Percentiles rank a stretch among this genome's conserved stretches.
These are phyloP conservation scores for Limnanthes douglasii DNA, from an alignment of 345 rosid genomes.

Conservation along the genomic window DNA sequence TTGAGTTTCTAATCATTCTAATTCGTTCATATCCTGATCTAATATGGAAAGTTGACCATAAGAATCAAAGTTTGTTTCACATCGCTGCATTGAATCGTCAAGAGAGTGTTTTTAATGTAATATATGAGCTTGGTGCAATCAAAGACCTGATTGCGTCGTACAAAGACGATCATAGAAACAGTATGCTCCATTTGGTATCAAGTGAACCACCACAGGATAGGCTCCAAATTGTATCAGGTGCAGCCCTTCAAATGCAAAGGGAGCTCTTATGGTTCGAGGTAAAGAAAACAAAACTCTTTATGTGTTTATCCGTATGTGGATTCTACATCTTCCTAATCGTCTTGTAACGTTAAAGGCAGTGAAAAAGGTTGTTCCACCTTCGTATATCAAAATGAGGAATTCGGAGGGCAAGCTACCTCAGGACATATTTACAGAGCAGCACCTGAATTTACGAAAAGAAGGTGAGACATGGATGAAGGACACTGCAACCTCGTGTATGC, in stretches of 20 bases:
- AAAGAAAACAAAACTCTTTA: too few relatives aligned
- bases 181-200: conserved; percentile 60
- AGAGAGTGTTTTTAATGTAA: not conserved
- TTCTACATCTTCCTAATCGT: too few relatives aligned
- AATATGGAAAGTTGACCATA: too few relatives aligned
- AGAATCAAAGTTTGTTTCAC: too few relatives aligned
- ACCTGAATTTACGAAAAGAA: conserved; percentile 20
- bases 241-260: conserved; percentile 75
- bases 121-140: not conserved
- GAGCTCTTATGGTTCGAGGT: conserved; percentile 79
- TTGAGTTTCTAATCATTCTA: too few relatives aligned
- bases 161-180: conserved; percentile 28
- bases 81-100: too few relatives aligned
- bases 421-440: conserved; percentile 36
- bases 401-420: conserved; percentile 43
- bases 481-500: conserved; percentile 33
- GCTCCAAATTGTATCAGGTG: conserved; percentile 50
- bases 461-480: conserved; percentile 48
- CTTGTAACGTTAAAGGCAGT: too few relatives aligned
- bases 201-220: conserved; percentile 34
- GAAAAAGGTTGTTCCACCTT: too few relatives aligned
- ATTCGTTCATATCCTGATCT: too few relatives aligned
- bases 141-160: too few relatives aligned
- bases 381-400: too few relatives aligned
- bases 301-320: too few relatives aligned